These are phyloP conservation scores for Trypethelium eluteriae DNA, from an alignment of 495 filamentous ascomycete species.

Conservation along the genomic window DNA sequence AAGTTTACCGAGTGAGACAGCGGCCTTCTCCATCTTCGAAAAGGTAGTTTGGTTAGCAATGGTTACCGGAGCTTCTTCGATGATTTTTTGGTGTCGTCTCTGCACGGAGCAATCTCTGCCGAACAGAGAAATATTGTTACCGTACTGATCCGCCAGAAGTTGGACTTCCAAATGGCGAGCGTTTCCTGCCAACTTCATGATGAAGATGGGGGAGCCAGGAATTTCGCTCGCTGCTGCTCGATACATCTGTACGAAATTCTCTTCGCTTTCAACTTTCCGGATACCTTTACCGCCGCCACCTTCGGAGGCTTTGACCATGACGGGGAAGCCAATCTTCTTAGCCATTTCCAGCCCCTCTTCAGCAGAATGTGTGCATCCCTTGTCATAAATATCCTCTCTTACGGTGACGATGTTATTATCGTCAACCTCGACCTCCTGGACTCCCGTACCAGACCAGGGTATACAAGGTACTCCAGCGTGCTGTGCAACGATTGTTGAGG, in stretches of 20 bases:
- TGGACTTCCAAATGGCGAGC: slow-evolving; percentile 97
- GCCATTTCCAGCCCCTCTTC: slow-evolving; percentile 85
- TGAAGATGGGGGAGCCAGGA: slow-evolving; percentile 98
- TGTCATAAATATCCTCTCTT: slow-evolving; percentile 72
- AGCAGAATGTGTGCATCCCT: slow-evolving; percentile 81
- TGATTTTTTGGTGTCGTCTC: slow-evolving; percentile 98
- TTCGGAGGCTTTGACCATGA: slow-evolving; percentile 99
- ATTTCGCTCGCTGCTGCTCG: slow-evolving; percentile 95
- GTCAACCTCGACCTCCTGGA: slow-evolving; percentile 72
- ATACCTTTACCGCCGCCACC: slow-evolving; percentile 99
- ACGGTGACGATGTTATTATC: slow-evolving; percentile 86
- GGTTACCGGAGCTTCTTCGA: slow-evolving; percentile 96
- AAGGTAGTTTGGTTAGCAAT: slow-evolving; percentile 86
- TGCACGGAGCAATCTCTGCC: slow-evolving; percentile 99
- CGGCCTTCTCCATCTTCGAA: slow-evolving; percentile 91
- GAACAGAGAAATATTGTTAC: slow-evolving; percentile 98
- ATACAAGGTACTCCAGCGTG: slow-evolving; percentile 96
- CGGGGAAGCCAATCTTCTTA: slow-evolving; percentile 86
- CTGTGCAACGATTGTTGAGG: slow-evolving; percentile 97
- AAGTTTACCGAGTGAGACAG: slow-evolving; percentile 83
- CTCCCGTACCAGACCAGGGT: slow-evolving; percentile 93
- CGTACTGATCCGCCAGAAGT: slow-evolving; percentile 95
- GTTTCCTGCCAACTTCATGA: slow-evolving; percentile 98
- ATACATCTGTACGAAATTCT: slow-evolving; percentile 76
- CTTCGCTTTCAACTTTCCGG: slow-evolving; percentile 82